phyloP scores from a whole-genome alignment of 2,329 filamentous ascomycete species.

The Tolypocladium endophyticum region DNA sequence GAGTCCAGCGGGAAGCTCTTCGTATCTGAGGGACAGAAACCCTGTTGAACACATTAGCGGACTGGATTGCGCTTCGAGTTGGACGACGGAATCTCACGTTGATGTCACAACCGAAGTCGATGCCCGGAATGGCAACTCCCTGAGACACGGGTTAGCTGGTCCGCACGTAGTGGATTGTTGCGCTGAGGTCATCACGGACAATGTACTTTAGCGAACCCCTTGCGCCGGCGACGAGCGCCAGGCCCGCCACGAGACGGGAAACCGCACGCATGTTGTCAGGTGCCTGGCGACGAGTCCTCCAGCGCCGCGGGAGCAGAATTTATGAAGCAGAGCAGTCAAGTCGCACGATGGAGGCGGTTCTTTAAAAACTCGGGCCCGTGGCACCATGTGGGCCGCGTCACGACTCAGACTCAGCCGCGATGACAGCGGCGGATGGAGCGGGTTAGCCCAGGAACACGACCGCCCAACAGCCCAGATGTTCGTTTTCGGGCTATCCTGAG shows the following conservation, averaged over 20 bases:
- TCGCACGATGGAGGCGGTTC: background rate
- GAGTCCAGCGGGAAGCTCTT: slow-evolving; percentile 22
- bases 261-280: background rate
- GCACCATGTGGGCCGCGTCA: background rate
- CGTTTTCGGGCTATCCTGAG: background rate
- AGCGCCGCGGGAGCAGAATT: background rate
- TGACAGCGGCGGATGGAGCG: background rate
- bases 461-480: background rate
- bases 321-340: background rate
- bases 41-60: slow-evolving; percentile 13
- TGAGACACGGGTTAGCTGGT: background rate
- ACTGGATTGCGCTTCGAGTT: background rate
- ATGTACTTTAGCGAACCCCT: background rate
- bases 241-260: background rate
- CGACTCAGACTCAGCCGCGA: too few species aligned
- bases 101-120: slow-evolving; percentile 37
- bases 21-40: slow-evolving; percentile 24
- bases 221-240: background rate
- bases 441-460: background rate
- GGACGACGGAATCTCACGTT: slow-evolving; percentile 20
- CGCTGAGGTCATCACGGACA: background rate
- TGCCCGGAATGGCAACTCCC: slow-evolving; percentile 35
- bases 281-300: background rate
- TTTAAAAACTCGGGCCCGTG: background rate
- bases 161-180: background rate